A percentile compares a stretch with the other conserved stretches of the same genome.
phyloP scores from a whole-genome alignment of 2,329 filamentous ascomycete genomes.

The Fusarium brachygibbosum region DNA sequence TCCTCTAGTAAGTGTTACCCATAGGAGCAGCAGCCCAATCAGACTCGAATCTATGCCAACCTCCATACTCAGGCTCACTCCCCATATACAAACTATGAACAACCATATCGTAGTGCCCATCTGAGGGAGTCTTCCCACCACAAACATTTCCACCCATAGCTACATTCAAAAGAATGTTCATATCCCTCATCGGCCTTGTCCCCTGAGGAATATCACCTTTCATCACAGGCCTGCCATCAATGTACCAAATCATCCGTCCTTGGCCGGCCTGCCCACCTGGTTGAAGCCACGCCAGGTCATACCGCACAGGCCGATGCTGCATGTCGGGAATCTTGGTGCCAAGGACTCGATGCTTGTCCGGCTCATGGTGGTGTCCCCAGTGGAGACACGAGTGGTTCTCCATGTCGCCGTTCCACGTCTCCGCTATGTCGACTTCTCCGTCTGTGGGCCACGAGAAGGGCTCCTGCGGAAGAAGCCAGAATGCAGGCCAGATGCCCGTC shows the following conservation, averaged over 20 bases:
- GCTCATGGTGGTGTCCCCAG: conserved; percentile 69
- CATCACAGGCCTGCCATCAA: conserved; percentile 70
- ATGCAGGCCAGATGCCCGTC: conserved; percentile 71
- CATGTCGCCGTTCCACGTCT: conserved; percentile 71
- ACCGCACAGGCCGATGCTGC: conserved; percentile 61
- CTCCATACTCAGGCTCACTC: conserved; percentile 64
- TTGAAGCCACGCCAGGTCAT: conserved; percentile 69
- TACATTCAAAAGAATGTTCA: conserved; percentile 69
- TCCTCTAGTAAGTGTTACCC: conserved; percentile 53
- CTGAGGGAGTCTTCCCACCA: conserved; percentile 62
- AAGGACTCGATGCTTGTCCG: conserved; percentile 68
- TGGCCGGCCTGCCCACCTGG: conserved; percentile 59
- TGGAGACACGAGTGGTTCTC: conserved; percentile 70
- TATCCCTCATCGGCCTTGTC: conserved; percentile 68
- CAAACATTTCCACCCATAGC: conserved; percentile 74
- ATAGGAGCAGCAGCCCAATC: conserved; percentile 59
- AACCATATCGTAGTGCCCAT: conserved; percentile 70
- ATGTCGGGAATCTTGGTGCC: conserved; percentile 65
- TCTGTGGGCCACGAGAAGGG: conserved; percentile 71
- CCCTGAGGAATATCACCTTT: conserved; percentile 66
- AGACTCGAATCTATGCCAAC: conserved; percentile 66
- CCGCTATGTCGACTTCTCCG: conserved; percentile 72
- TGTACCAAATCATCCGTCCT: conserved; percentile 69
- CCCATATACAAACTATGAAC: conserved; percentile 66
- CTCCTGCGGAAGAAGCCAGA: conserved; percentile 71